Evolutionary conservation across 768 basidiomycete species (phyloP).

Genomic region (Neoboletus magnificus): DNA sequence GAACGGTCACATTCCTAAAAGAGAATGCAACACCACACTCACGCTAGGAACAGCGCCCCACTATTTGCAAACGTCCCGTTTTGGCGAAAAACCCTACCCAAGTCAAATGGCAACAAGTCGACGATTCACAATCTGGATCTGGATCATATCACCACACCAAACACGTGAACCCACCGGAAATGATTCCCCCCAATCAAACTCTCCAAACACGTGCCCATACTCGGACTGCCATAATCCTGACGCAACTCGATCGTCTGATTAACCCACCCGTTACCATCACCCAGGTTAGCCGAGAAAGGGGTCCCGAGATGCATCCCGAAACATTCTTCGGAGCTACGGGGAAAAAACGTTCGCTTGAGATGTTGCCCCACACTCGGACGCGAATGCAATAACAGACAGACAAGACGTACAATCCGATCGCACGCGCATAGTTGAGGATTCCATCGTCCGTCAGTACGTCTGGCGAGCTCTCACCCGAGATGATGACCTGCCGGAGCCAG

Average conservation of each 20-base stretch:
- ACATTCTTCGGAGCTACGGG: slow-evolving; percentile 40
- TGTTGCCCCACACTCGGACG: neutral
- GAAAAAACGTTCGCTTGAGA: neutral
- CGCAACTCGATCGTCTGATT: slow-evolving; percentile 45
- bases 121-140: neutral
- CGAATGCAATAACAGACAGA: neutral
- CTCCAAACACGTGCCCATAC: slow-evolving; percentile 45
- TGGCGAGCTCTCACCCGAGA: slow-evolving; percentile 61
- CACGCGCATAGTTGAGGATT: slow-evolving; percentile 54
- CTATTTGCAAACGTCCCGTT: slow-evolving; percentile 51
- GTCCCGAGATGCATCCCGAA: slow-evolving; percentile 35
- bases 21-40: slow-evolving; percentile 17
- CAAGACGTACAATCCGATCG: slow-evolving; percentile 57
- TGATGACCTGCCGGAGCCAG: slow-evolving; percentile 46
- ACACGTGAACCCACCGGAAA: slow-evolving; percentile 34
- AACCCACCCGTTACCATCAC: slow-evolving; percentile 44
- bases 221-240: slow-evolving; percentile 37
- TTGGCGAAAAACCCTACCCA: slow-evolving; percentile 47
- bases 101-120: neutral
- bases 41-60: slow-evolving; percentile 58
- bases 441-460: slow-evolving; percentile 54
- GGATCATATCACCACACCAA: neutral
- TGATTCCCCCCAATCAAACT: slow-evolving; percentile 46
- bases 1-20: neutral
- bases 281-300: slow-evolving; percentile 43